Conservation (phyloP, 495 filamentous ascomycete species). For the Hypoxylon rickii region DNA sequence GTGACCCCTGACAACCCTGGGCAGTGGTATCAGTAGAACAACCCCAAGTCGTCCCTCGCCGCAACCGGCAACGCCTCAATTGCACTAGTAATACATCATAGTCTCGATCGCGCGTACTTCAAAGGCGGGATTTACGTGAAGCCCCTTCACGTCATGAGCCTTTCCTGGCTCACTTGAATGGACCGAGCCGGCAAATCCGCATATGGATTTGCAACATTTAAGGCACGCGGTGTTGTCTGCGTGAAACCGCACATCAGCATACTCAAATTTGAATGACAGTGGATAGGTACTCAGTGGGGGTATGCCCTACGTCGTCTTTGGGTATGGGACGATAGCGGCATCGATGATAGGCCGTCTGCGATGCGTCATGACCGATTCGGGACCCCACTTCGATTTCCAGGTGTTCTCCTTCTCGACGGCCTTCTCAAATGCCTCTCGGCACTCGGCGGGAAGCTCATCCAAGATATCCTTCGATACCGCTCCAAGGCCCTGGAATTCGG, state of each 20-base stretch:
- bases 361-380: constrained; percentile 57
- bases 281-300: not conserved
- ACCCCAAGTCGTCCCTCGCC: not conserved
- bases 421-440: constrained; percentile 68
- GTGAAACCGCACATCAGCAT: not conserved
- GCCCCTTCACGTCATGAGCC: too few relatives aligned
- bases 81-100: not conserved
- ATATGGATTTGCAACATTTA: too few relatives aligned
- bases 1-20: too few relatives aligned
- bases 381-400: constrained; percentile 76
- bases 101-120: not conserved
- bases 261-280: not conserved
- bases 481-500: constrained; percentile 67
- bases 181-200: too few relatives aligned
- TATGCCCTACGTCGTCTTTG: constrained; percentile 34
- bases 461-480: constrained; percentile 69
- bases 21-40: not conserved
- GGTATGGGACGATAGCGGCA: constrained; percentile 59
- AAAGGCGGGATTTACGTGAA: too few relatives aligned
- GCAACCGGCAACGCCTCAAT: not conserved
- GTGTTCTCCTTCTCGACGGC: constrained; percentile 62
- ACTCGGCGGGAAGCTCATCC: constrained; percentile 71
- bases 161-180: too few relatives aligned
- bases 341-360: constrained; percentile 55
- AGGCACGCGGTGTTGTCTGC: too few relatives aligned